These are phyloP conservation scores for Diutina catenulata DNA, from an alignment of 1,139 yeast genomes.

Conservation along the genomic window DNA sequence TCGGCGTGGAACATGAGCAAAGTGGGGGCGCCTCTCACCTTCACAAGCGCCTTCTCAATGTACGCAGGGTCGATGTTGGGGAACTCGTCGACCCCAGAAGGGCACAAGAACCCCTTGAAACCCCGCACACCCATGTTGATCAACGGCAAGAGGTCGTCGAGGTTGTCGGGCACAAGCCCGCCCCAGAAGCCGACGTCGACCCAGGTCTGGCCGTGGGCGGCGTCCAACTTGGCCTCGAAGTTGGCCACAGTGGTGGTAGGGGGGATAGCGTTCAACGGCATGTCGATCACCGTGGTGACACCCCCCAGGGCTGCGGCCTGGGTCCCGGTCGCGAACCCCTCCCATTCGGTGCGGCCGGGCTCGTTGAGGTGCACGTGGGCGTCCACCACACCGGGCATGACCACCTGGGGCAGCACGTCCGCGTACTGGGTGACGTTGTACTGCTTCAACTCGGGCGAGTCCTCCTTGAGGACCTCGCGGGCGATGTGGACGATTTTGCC, in stretches of 20 bases:
- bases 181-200: slow-evolving; percentile 97
- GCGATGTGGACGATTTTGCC: slow-evolving; percentile 55
- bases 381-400: slow-evolving; percentile 88
- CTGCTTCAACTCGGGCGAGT: slow-evolving; percentile 24
- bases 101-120: slow-evolving; percentile 82
- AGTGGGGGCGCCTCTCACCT: slow-evolving; percentile 50
- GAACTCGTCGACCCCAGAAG: slow-evolving; percentile 89
- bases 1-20: slow-evolving; percentile 91
- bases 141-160: slow-evolving; percentile 57
- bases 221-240: slow-evolving; percentile 59
- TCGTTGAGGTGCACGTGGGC: slow-evolving; percentile 37
- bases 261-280: slow-evolving; percentile 94
- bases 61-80: slow-evolving; percentile 63
- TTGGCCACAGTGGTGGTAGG: slow-evolving; percentile 83
- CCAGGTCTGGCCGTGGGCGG: slow-evolving; percentile 78
- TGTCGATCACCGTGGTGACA: slow-evolving; percentile 88
- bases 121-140: slow-evolving; percentile 83
- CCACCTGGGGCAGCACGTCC: slow-evolving; percentile 50
- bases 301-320: slow-evolving; percentile 44
- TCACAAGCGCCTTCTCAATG: slow-evolving; percentile 52
- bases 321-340: slow-evolving; percentile 12
- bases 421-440: slow-evolving; percentile 32
- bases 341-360: slow-evolving; percentile 12
- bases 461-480: slow-evolving; percentile 18
- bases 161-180: slow-evolving; percentile 73